phyloP scores from a whole-genome alignment of 257 asterid genomes.

The Handroanthus guayacan region DNA sequence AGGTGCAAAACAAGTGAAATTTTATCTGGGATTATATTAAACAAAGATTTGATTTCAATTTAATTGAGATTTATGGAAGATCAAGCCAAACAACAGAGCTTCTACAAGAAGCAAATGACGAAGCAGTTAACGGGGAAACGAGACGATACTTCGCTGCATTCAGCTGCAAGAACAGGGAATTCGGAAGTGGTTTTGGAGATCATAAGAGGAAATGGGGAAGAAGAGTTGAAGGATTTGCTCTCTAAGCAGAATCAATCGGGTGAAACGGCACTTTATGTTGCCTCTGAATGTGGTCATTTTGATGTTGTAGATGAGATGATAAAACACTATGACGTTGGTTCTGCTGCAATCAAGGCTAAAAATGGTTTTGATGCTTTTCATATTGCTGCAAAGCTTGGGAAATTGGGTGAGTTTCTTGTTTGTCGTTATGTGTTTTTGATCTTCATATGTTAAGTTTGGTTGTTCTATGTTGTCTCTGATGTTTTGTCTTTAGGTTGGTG shows the following conservation, averaged over 20 bases:
- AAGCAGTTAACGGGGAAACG: constrained; percentile 75
- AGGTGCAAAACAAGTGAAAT: constrained; percentile 7
- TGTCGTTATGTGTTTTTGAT: background rate
- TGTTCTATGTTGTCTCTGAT: background rate
- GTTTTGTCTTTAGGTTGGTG: too few species aligned
- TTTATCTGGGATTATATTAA: background rate
- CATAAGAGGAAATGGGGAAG: constrained; percentile 40
- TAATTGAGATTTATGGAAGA: constrained; percentile 45
- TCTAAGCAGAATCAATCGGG: constrained; percentile 74
- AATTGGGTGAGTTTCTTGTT: constrained; percentile 53
- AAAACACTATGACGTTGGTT: constrained; percentile 52
- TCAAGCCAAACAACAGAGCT: constrained; percentile 39
- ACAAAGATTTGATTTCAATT: background rate
- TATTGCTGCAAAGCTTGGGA: constrained; percentile 77
- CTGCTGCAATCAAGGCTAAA: constrained; percentile 70
- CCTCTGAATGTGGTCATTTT: constrained; percentile 66
- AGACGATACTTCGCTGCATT: constrained; percentile 68
- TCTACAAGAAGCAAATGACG: constrained; percentile 54
- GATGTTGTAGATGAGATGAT: constrained; percentile 66
- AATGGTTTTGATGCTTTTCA: constrained; percentile 84
- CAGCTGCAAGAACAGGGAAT: constrained; percentile 68
- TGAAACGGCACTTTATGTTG: constrained; percentile 75
- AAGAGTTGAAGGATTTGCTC: constrained; percentile 49
- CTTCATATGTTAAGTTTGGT: background rate
- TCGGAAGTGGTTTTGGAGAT: constrained; percentile 55